Evolutionary conservation across 192 early-diverging fungal species (phyloP).

Genomic region (Coemansia sp.): DNA sequence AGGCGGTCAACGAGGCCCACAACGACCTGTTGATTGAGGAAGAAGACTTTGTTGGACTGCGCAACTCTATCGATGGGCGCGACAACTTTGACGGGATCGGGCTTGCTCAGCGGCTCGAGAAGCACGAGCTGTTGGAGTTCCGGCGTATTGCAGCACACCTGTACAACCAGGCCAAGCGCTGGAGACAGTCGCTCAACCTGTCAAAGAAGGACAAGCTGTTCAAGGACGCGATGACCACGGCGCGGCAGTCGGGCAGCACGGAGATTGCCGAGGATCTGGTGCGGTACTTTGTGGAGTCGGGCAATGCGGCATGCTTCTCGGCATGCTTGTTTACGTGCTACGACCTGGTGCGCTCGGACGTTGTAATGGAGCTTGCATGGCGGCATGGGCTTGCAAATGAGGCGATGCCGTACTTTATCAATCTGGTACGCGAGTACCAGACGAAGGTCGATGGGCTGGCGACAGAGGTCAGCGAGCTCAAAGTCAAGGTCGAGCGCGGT

Average conservation of each 20-base stretch:
- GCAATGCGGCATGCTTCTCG: constrained; percentile 92
- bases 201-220: constrained; percentile 97
- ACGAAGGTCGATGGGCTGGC: constrained; percentile 71
- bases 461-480: constrained; percentile 59
- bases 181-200: constrained; percentile 90
- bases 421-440: constrained; percentile 84
- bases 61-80: constrained; percentile 91
- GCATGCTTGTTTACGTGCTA: constrained; percentile 93
- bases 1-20: constrained; percentile 91
- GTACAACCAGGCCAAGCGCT: constrained; percentile 95
- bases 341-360: constrained; percentile 89
- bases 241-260: constrained; percentile 80
- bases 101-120: constrained; percentile 88
- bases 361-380: constrained; percentile 94
- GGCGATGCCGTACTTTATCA: constrained; percentile 98
- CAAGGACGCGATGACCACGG: constrained; percentile 99
- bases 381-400: constrained; percentile 84
- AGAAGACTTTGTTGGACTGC: constrained; percentile 91
- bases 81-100: constrained; percentile 94
- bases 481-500: constrained; percentile 57
- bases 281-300: constrained; percentile 91
- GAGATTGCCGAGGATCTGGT: constrained; percentile 94
- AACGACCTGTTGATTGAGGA: constrained; percentile 98
- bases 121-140: constrained; percentile 97
- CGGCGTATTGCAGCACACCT: constrained; percentile 94